phyloP scores from a whole-genome alignment of 2,329 filamentous ascomycete genomes.

The Blastomyces gilchristii region DNA sequence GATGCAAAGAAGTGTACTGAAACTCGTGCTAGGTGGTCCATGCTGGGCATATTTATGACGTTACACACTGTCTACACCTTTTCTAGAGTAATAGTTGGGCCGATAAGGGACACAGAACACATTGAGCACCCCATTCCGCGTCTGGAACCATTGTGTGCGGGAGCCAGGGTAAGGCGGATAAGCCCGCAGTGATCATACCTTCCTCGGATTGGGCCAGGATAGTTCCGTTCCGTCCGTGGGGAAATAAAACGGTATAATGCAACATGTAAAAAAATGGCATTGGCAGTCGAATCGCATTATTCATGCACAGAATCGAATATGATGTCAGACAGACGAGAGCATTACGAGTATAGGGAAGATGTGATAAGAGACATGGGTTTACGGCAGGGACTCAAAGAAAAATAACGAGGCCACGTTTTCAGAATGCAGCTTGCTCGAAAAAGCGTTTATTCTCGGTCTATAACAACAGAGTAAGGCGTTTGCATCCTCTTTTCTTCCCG shows the following conservation, averaged over 20 bases:
- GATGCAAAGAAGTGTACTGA: neutral
- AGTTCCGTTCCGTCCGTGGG: neutral
- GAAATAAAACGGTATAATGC: neutral
- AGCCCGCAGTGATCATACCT: neutral
- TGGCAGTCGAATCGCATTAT: neutral
- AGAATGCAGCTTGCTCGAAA: neutral
- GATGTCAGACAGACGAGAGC: neutral
- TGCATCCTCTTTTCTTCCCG: no score
- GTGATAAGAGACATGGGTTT: neutral
- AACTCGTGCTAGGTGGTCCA: neutral
- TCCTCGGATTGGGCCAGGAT: neutral
- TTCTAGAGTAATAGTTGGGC: neutral
- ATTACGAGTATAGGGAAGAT: neutral
- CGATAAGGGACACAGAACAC: neutral
- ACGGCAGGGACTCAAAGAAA: neutral
- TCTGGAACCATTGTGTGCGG: neutral
- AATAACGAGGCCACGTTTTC: slow-evolving; percentile 3
- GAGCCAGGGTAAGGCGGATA: neutral
- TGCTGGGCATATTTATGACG: neutral
- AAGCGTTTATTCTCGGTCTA: neutral
- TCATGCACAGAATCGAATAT: neutral
- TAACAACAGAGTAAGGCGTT: neutral
- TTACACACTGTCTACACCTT: neutral
- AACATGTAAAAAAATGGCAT: neutral
- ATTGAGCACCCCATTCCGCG: neutral